A percentile compares a stretch with the other conserved stretches of the same genome.
Evolutionary conservation across 768 basidiomycete species (phyloP).

Genomic region (Macrolepiota fuliginosa): DNA sequence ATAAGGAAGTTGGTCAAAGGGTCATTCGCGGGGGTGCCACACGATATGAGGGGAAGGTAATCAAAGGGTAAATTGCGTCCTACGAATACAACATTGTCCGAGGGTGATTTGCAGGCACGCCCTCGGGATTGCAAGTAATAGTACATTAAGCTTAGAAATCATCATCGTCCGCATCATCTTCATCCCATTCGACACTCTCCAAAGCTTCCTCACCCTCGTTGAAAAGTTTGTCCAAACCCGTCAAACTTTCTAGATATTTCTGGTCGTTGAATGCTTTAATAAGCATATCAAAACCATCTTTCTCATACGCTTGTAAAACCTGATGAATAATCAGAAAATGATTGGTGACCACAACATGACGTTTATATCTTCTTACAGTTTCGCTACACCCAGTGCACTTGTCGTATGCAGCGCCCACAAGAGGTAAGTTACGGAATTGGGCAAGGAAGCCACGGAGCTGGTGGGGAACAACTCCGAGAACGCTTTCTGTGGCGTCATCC

Average conservation of each 20-base stretch:
- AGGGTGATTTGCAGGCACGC: background rate
- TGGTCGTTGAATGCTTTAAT: slow-evolving; percentile 80
- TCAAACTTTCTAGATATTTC: slow-evolving; percentile 70
- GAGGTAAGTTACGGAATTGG: slow-evolving; percentile 80
- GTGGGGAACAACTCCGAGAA: slow-evolving; percentile 89
- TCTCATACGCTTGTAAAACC: slow-evolving; percentile 82
- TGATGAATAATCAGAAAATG: slow-evolving; percentile 27
- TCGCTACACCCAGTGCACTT: slow-evolving; percentile 91
- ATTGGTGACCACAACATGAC: background rate
- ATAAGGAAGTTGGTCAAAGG: background rate
- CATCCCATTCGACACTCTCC: slow-evolving; percentile 77
- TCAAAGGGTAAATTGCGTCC: background rate
- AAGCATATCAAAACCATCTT: slow-evolving; percentile 78
- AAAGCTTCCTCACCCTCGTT: slow-evolving; percentile 70
- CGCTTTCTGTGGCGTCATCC: slow-evolving; percentile 36
- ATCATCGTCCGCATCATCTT: slow-evolving; percentile 47
- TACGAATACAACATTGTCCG: background rate
- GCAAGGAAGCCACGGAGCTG: slow-evolving; percentile 89
- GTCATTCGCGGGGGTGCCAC: background rate
- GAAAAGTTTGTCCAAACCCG: slow-evolving; percentile 77
- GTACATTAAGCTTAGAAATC: slow-evolving; percentile 16
- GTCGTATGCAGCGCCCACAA: slow-evolving; percentile 85
- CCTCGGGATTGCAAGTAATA: background rate
- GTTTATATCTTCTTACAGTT: slow-evolving; percentile 43
- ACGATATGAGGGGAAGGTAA: background rate